phyloP scores from a whole-genome alignment of 768 basidiomycete genomes.

The Rossbeevera mucosa region DNA sequence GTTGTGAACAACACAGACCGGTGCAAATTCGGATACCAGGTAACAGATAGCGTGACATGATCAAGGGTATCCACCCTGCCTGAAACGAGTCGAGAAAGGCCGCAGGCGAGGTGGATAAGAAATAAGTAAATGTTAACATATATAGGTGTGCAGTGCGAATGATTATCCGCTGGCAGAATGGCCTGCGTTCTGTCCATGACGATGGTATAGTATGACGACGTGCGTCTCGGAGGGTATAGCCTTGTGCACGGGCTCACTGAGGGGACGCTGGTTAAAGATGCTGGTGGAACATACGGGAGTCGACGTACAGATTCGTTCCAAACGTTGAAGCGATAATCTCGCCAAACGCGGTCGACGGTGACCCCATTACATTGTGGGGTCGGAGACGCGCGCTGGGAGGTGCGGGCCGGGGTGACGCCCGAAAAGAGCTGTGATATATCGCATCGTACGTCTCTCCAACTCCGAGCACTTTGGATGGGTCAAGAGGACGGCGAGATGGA shows the following conservation, averaged over 20 bases:
- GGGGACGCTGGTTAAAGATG: constrained; percentile 7
- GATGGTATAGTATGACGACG: constrained; percentile 27
- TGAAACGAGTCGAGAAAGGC: constrained; percentile 9
- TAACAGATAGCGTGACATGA: constrained; percentile 23
- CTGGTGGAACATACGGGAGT: background rate
- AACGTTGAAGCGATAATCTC: constrained; percentile 60
- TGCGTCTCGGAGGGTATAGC: constrained; percentile 25
- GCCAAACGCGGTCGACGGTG: constrained; percentile 62
- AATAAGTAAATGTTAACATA: constrained; percentile 27
- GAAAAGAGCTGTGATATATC: constrained; percentile 58
- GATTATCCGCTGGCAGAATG: constrained; percentile 29
- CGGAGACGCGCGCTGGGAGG: constrained; percentile 31
- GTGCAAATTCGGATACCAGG: constrained; percentile 15
- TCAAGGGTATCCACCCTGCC: constrained; percentile 22
- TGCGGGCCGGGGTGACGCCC: constrained; percentile 30
- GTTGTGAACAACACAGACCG: constrained; percentile 9
- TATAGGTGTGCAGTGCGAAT: constrained; percentile 27
- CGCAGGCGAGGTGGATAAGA: constrained; percentile 16
- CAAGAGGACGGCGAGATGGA: constrained; percentile 2
- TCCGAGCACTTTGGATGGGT: constrained; percentile 45
- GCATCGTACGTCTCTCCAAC: constrained; percentile 63
- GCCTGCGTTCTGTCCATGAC: constrained; percentile 24
- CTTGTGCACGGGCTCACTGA: constrained; percentile 18
- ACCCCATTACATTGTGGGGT: constrained; percentile 46
- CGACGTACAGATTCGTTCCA: constrained; percentile 48